phyloP scores from a whole-genome alignment of 108 stramenopile genomes.

The Chaetoceros muelleri region DNA sequence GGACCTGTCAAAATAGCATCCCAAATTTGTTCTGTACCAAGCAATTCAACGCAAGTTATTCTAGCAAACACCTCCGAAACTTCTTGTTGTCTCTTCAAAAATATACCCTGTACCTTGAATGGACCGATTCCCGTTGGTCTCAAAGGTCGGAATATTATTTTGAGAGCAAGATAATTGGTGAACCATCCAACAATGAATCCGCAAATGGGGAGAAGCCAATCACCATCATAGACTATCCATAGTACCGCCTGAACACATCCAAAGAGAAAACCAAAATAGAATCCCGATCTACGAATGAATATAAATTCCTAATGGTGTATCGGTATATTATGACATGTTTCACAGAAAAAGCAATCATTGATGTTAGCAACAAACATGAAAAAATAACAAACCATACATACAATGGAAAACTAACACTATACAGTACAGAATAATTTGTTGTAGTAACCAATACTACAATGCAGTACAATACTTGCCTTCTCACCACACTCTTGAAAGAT shows the following conservation, averaged over 20 bases:
- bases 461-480: too few species aligned
- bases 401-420: background rate
- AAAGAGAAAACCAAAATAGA: slow-evolving; percentile 91
- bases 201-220: slow-evolving; percentile 55
- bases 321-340: background rate
- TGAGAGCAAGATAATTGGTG: slow-evolving; percentile 92
- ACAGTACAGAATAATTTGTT: too few species aligned
- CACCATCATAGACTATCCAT: slow-evolving; percentile 61
- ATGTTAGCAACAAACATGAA: background rate
- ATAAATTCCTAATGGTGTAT: slow-evolving; percentile 71
- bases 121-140: slow-evolving; percentile 62
- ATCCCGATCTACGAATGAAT: slow-evolving; percentile 83
- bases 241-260: slow-evolving; percentile 81
- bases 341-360: slow-evolving; percentile 20
- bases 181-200: slow-evolving; percentile 84
- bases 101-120: slow-evolving; percentile 82
- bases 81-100: slow-evolving; percentile 84
- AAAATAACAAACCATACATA: background rate
- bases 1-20: slow-evolving; percentile 73
- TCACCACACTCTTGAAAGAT: slow-evolving; percentile 91
- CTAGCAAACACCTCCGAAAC: slow-evolving; percentile 74
- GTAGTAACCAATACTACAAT: too few species aligned
- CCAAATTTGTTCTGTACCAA: slow-evolving; percentile 62
- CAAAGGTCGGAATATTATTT: slow-evolving; percentile 85
- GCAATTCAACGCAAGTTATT: slow-evolving; percentile 35